Evolutionary conservation across 164 flowering plant species (phyloP).

Genomic region (Pachysandra terminalis): DNA sequence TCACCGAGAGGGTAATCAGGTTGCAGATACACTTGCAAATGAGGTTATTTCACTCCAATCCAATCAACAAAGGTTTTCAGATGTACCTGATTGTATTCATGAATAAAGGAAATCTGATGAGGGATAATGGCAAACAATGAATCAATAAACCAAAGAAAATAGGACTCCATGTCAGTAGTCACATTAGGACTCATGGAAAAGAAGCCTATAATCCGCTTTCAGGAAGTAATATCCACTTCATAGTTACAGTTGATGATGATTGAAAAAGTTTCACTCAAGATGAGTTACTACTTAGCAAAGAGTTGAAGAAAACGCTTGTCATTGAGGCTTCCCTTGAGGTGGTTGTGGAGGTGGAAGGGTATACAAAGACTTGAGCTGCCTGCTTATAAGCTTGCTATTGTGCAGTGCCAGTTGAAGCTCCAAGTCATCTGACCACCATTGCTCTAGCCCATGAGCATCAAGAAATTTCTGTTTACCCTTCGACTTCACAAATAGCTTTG

Average conservation of each 20-base stretch:
- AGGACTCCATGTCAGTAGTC: background rate
- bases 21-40: too few species aligned
- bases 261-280: too few species aligned
- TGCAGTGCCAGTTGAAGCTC: constrained; percentile 66
- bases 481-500: constrained; percentile 79
- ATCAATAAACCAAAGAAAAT: background rate
- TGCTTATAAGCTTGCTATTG: constrained; percentile 71
- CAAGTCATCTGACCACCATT: constrained; percentile 96
- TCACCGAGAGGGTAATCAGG: too few species aligned
- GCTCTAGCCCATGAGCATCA: constrained; percentile 92
- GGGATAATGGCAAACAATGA: background rate
- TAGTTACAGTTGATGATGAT: too few species aligned
- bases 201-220: background rate
- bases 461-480: constrained; percentile 89
- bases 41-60: too few species aligned
- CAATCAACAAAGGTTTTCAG: too few species aligned
- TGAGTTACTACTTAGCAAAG: too few species aligned
- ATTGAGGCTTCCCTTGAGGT: constrained; percentile 14
- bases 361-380: constrained; percentile 79
- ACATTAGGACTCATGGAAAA: background rate
- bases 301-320: too few species aligned
- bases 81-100: too few species aligned
- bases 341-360: constrained; percentile 33
- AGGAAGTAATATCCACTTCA: background rate
- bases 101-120: background rate